These are phyloP conservation scores for Globisporangium alternatum DNA, from an alignment of 352 stramenopile genomes.

Conservation along the genomic window DNA sequence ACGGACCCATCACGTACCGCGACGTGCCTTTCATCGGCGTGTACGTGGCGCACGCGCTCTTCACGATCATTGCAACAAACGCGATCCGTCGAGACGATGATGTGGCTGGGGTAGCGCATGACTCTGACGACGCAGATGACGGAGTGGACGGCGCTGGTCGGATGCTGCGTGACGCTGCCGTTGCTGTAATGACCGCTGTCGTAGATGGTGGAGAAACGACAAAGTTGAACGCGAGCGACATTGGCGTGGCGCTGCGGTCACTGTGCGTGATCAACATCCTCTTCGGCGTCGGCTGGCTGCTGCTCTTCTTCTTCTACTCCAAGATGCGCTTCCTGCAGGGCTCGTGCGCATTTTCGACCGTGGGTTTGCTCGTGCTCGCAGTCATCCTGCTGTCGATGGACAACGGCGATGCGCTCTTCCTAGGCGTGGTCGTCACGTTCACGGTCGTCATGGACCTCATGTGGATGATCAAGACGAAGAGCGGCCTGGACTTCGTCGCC, in stretches of 20 bases:
- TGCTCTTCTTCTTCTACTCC: conserved; percentile 71
- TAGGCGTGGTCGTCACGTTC: conserved; percentile 38
- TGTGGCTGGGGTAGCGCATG: background rate
- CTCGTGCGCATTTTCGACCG: conserved; percentile 63
- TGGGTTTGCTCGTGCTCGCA: conserved; percentile 46
- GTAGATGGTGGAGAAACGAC: background rate
- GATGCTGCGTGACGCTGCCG: conserved; percentile 16
- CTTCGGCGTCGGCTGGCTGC: conserved; percentile 63
- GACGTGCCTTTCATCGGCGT: conserved; percentile 50
- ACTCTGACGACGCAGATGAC: conserved; percentile 1
- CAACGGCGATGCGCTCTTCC: conserved; percentile 41
- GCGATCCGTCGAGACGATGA: conserved; percentile 32
- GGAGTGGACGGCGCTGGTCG: conserved; percentile 8
- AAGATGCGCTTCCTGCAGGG: conserved; percentile 73
- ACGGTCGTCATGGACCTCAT: conserved; percentile 53
- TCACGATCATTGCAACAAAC: conserved; percentile 43
- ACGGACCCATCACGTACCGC: conserved; percentile 54
- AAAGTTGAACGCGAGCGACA: conserved; percentile 35
- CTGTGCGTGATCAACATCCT: conserved; percentile 71
- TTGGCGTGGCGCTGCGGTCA: conserved; percentile 55
- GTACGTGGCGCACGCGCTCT: conserved; percentile 51
- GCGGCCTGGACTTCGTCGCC: conserved; percentile 75
- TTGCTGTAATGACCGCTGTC: background rate
- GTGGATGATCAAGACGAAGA: conserved; percentile 68
- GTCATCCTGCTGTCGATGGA: conserved; percentile 55